Evolutionary conservation across 2,329 filamentous ascomycete species (phyloP).

Genomic region (Mycosphaerella arachidis): DNA sequence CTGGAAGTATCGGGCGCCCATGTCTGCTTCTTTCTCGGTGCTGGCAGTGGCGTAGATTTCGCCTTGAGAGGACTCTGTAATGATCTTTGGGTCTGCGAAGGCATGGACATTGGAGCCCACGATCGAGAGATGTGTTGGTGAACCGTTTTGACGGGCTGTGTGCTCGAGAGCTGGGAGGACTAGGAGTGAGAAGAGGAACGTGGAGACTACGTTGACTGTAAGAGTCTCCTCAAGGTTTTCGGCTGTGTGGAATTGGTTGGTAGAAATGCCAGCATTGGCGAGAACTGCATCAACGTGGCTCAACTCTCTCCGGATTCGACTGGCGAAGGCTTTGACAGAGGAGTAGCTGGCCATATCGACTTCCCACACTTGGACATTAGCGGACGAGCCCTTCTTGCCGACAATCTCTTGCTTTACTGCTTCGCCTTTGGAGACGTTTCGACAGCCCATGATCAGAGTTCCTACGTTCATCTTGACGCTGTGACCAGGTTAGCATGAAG

Average conservation of each 20-base stretch:
- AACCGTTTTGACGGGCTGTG: conserved; percentile 29
- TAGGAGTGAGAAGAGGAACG: conserved; percentile 45
- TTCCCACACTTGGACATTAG: conserved; percentile 39
- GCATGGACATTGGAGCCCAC: conserved; percentile 41
- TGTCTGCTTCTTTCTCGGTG: conserved; percentile 11
- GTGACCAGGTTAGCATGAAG: not conserved
- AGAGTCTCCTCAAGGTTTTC: conserved; percentile 47
- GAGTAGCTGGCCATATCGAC: conserved; percentile 38
- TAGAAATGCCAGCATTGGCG: conserved; percentile 37
- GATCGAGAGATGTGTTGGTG: conserved; percentile 31
- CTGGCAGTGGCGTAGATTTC: conserved; percentile 10
- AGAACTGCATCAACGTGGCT: conserved; percentile 24
- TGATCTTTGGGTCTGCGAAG: conserved; percentile 44
- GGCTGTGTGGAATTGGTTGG: conserved; percentile 27
- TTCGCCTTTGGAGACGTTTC: conserved; percentile 40
- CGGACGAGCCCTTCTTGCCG: conserved; percentile 21
- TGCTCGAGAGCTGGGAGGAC: conserved; percentile 48
- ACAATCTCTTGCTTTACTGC: conserved; percentile 36
- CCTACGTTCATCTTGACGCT: conserved; percentile 8
- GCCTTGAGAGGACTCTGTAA: conserved; percentile 37
- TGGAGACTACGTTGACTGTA: conserved; percentile 50
- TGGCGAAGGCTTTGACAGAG: conserved; percentile 30
- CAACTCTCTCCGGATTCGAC: conserved; percentile 16
- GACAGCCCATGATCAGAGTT: conserved; percentile 40
- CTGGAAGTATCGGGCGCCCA: conserved; percentile 16